Conservation (phyloP, 805 yeast genomes). For the Sugiyamaella floridensis region DNA sequence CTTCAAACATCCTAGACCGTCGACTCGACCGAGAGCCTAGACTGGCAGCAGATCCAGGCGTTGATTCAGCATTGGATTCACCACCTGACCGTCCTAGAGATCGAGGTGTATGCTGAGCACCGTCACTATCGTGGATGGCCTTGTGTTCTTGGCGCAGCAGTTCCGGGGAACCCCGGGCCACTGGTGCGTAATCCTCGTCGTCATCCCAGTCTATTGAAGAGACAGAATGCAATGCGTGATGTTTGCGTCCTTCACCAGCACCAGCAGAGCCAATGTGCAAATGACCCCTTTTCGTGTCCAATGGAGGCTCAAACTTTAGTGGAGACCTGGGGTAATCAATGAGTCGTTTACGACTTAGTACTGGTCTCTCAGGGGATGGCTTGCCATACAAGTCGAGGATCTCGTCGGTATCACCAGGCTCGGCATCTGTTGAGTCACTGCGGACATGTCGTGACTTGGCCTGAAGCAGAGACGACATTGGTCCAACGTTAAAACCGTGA, state of each 20-base stretch:
- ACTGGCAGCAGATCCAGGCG: not conserved
- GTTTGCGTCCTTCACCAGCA: not conserved
- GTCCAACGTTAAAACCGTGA: not conserved
- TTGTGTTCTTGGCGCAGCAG: not conserved
- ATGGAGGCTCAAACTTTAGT: not conserved
- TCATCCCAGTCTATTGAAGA: not conserved
- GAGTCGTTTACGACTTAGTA: not conserved
- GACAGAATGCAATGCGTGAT: not conserved
- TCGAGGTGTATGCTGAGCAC: not conserved
- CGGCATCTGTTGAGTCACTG: not conserved
- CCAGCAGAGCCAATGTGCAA: not conserved
- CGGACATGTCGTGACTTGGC: not conserved
- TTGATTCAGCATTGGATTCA: not conserved
- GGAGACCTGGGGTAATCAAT: not conserved
- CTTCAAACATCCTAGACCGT: slow-evolving; percentile 9
- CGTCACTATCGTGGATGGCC: not conserved
- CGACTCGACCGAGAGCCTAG: not conserved
- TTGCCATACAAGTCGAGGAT: not conserved
- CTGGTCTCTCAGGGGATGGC: not conserved
- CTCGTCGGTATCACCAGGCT: not conserved
- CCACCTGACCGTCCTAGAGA: not conserved
- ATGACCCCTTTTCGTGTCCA: not conserved
- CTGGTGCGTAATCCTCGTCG: not conserved
- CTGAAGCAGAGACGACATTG: not conserved
- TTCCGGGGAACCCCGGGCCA: not conserved